Evolutionary conservation across 805 yeast genomes (phyloP), one percentile per base, ranked within the genome.

Genomic region (Pichia paraexigua): DNA sequence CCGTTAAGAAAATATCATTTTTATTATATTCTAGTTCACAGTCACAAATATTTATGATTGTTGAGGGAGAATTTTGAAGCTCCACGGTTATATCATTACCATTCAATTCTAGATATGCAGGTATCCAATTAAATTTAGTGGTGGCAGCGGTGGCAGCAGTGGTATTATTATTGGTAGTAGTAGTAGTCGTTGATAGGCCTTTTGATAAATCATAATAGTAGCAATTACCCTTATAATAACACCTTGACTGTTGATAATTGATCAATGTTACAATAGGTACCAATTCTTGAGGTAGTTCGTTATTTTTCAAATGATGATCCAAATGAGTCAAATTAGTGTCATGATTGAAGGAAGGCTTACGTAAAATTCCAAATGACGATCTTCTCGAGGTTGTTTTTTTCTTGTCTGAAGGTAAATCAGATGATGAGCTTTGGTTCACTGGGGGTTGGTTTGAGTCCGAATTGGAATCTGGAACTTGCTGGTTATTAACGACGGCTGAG

Each of bases 201-300:
- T 39, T 46, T 43, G 57, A 43, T 17, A 45, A 37, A 24, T 55
- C 55, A 35, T 37, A 39, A 17, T 35, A 53, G n/a, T 25, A 51
- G 6, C 48, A 28, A 20, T 43, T 24, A 5, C 56, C 58, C 10
- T 46, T 47, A 25, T 44, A 55, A 64, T 88, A 87, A 9, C 78
- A 72, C 46, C 95, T 73, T 24, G 80, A 74, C 55, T 80, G 79
- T 61, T 88, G 95, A 20, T 90, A 82, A 45, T 78, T 77, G 50
- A 86, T 71, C 56, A 88, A 72, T 21, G 87, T 82, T 40, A 87
- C 77, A 12, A 86, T 75, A 0, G 96, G 95, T 17, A 80, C 67
- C 62, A 88, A 71, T 61, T 87, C 92, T 17, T 79, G 78, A 0
- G 90, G 86, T 18, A 72, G 62, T 32, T 50, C 55, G 2, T 39